A percentile compares a stretch with the other conserved stretches of the same genome.
phyloP scores from a whole-genome alignment of 2,329 filamentous ascomycete species.

The Paramyrothecium sp. region DNA sequence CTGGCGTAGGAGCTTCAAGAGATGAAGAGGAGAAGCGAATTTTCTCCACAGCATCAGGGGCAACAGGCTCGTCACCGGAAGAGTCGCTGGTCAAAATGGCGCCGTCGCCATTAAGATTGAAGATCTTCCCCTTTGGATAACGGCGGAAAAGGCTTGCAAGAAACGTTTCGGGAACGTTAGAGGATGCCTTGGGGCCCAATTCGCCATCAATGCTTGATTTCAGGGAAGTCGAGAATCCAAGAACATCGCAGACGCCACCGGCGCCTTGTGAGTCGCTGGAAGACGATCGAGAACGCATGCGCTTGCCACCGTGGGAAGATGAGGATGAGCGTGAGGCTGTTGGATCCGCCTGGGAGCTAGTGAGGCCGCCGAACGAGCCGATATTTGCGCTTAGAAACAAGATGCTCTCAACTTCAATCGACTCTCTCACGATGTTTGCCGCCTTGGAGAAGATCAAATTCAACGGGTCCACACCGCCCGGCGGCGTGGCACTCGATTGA shows the following conservation, averaged over 20 bases:
- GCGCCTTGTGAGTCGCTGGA: too few species aligned
- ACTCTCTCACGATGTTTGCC: conserved; percentile 39
- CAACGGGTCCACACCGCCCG: background rate
- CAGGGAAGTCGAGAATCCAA: too few species aligned
- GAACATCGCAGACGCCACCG: too few species aligned
- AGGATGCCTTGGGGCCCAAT: too few species aligned
- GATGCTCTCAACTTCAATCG: conserved; percentile 39
- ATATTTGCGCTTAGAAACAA: conserved; percentile 29
- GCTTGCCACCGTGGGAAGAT: too few species aligned
- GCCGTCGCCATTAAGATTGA: background rate
- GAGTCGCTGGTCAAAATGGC: too few species aligned
- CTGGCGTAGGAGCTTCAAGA: too few species aligned
- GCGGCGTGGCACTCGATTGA: background rate
- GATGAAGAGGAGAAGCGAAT: background rate
- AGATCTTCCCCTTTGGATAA: background rate
- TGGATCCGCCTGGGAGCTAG: background rate
- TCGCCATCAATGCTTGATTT: too few species aligned
- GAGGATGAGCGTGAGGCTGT: background rate
- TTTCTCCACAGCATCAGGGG: background rate
- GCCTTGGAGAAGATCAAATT: conserved; percentile 36
- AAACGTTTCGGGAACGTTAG: background rate
- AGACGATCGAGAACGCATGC: too few species aligned
- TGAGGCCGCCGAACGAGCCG: conserved; percentile 10
- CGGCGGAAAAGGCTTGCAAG: background rate
- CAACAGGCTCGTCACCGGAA: too few species aligned